Conservation (phyloP, 2,329 filamentous ascomycete species). For the Trichoderma simmonsii region DNA sequence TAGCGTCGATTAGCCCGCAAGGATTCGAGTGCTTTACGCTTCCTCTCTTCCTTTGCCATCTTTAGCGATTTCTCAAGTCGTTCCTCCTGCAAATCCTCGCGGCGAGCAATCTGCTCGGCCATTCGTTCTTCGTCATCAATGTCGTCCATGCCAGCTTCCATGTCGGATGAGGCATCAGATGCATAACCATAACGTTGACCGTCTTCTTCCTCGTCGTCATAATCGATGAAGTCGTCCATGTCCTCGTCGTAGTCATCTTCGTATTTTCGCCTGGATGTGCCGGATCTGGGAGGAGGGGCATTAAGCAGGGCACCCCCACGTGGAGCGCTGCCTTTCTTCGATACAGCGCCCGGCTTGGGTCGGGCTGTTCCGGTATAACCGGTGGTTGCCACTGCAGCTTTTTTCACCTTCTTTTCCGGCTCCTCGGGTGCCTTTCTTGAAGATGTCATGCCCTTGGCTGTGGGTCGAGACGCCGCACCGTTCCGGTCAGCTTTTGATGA, state of each 20-base stretch:
- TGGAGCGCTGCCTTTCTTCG: slow-evolving; percentile 34
- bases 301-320: slow-evolving; percentile 43
- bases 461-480: slow-evolving; percentile 9
- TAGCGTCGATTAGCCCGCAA: slow-evolving; percentile 32
- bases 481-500: slow-evolving; percentile 7
- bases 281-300: slow-evolving; percentile 29
- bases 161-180: slow-evolving; percentile 68
- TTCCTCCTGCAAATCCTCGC: slow-evolving; percentile 65
- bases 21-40: slow-evolving; percentile 40
- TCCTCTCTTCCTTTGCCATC: slow-evolving; percentile 59
- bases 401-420: slow-evolving; percentile 58
- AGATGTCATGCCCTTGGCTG: neutral
- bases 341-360: slow-evolving; percentile 43
- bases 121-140: slow-evolving; percentile 67
- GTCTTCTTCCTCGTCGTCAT: slow-evolving; percentile 55
- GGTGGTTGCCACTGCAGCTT: slow-evolving; percentile 59
- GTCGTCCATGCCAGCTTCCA: slow-evolving; percentile 73
- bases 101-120: slow-evolving; percentile 60
- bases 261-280: slow-evolving; percentile 37
- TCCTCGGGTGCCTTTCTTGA: slow-evolving; percentile 30
- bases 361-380: slow-evolving; percentile 65
- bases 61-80: slow-evolving; percentile 60
- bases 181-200: slow-evolving; percentile 52
- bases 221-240: slow-evolving; percentile 60
- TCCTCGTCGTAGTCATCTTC: slow-evolving; percentile 63